A percentile compares a stretch with the other conserved stretches of the same genome.
Conservation (phyloP, 164 flowering plant genomes). For the Cinnamomum chago region DNA sequence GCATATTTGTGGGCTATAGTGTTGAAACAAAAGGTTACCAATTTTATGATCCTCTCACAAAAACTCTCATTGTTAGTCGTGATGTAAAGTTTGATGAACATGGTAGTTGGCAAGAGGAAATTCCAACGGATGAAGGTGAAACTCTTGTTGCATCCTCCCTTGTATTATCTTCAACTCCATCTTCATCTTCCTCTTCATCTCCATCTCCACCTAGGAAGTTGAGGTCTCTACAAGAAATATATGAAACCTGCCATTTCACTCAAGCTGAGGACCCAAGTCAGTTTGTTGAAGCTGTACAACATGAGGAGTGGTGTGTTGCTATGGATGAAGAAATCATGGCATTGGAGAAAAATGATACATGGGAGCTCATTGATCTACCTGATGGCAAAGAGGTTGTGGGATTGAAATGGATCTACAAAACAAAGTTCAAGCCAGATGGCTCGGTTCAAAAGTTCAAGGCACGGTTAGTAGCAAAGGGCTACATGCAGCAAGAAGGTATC, state of each 20-base stretch:
- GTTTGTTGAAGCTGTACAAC: not conserved
- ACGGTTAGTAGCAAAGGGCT: not conserved
- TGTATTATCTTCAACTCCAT: not conserved
- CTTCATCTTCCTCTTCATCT: not conserved
- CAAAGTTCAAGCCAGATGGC: not conserved
- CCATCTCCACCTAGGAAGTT: too few species aligned
- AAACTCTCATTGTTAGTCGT: not conserved
- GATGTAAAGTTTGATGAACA: not conserved
- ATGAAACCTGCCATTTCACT: not conserved
- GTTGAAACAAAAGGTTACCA: not conserved
- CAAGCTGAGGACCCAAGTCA: not conserved
- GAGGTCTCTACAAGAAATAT: too few species aligned
- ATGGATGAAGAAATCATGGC: not conserved
- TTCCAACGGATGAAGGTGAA: not conserved
- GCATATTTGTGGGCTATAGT: slow-evolving; percentile 1
- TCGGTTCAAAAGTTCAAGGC: not conserved
- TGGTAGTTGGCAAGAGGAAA: not conserved
- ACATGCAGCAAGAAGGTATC: not conserved
- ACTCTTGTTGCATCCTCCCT: not conserved
- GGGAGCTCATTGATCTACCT: not conserved
- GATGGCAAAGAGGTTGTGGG: not conserved
- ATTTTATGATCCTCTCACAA: not conserved
- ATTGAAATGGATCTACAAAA: not conserved
- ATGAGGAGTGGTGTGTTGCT: not conserved
- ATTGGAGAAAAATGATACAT: not conserved